Base-by-base conservation (phyloP, 768 basidiomycete species). In the Suillus occidentalis region DNA sequence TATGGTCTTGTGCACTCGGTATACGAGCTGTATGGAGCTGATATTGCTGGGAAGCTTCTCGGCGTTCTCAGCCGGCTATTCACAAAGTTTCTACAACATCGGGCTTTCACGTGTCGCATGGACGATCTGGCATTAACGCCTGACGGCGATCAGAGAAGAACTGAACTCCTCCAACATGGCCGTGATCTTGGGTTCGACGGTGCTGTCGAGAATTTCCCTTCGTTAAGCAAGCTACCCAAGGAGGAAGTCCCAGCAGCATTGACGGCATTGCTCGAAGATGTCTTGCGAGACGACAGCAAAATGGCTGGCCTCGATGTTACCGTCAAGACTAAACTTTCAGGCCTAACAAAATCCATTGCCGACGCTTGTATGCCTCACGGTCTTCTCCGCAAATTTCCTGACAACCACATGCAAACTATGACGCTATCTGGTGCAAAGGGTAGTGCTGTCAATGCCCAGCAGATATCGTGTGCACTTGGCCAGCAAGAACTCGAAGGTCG, bases 391-490 rank as follows among this genome's bases (percentile, higher is more conserved):
- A 89, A 91, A 67, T 99, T 99, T 82, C 97, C 97, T 49, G 88
- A 94, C 73, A 99, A 99, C 79, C 89, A 99, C 86, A 99, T 99
- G 97, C 97, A 99, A 76, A 88, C 91, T 55, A 99, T 99, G 97
- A 98, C 96, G 2, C 86, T 92, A 62, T 98, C 97, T 42, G 97
- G 97, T 69, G 97, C 97, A 52, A 99, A 99, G 78, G 97, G 97
- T 60, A 96, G 94, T 66, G 91, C 93, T 16, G 97, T 98, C 76
- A 99, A 99, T 72, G 97, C 94, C 28, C 89, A 93, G 58, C 96
- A 99, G 73, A 99, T 99, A 70, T 99, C 97, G n/a, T 99, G 95
- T 68, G 88, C 91, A 18, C 86, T 99, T 52, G 97, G 97, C 65
- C 97, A 99, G 78, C 97, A 99, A 77, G 96, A 98, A 72, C 81